phyloP scores from a whole-genome alignment of 2,329 filamentous ascomycete genomes.

The Trichophyton equinum region DNA sequence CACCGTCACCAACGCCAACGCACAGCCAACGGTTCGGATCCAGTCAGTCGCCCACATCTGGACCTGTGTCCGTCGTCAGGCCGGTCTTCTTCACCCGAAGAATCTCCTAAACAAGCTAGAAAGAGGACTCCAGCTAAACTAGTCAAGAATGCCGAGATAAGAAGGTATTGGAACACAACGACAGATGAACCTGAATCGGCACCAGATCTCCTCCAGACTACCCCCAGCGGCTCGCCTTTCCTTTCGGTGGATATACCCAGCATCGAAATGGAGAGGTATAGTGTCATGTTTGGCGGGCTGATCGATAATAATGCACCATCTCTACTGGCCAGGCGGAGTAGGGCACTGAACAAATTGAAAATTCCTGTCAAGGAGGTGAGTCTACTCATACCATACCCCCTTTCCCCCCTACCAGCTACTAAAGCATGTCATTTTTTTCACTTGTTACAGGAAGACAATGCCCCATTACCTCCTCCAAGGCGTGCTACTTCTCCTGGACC shows the following conservation, averaged over 20 bases:
- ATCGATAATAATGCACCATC: constrained; percentile 29
- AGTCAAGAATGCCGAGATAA: constrained; percentile 4
- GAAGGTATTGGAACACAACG: constrained; percentile 5
- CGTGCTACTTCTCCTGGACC: constrained; percentile 27
- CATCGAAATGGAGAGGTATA: constrained; percentile 75
- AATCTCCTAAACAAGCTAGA: background rate
- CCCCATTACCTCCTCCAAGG: constrained; percentile 17
- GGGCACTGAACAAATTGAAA: constrained; percentile 38
- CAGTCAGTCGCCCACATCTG: background rate
- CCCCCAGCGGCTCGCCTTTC: constrained; percentile 25
- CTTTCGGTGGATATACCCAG: constrained; percentile 71
- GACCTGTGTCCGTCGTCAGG: background rate
- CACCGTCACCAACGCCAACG: background rate
- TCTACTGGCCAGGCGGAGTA: constrained; percentile 26
- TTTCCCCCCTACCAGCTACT: background rate
- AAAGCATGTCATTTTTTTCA: background rate
- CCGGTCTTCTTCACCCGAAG: background rate
- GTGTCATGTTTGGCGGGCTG: constrained; percentile 77
- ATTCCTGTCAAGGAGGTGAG: constrained; percentile 37
- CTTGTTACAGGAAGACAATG: background rate
- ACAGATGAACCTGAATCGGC: constrained; percentile 5
- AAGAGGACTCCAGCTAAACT: constrained; percentile 6
- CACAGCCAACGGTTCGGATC: background rate
- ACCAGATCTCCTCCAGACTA: constrained; percentile 6
- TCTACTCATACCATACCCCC: constrained; percentile 4